phyloP scores from a whole-genome alignment of 176 grass and related monocot species.

The Neostapfia colusana region DNA sequence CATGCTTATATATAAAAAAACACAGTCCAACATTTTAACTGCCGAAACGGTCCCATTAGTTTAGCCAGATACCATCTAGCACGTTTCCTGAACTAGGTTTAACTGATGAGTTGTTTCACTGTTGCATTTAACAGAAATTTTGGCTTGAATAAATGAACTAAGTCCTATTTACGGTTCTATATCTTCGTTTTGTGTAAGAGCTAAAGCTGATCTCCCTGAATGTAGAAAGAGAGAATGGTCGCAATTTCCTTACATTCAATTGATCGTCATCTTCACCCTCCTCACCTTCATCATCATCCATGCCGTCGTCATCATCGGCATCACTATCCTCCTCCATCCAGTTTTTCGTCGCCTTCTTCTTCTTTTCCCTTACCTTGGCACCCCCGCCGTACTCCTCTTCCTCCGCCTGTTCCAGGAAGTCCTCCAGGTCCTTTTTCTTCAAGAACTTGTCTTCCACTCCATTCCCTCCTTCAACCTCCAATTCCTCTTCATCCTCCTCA shows the following conservation, averaged over 20 bases:
- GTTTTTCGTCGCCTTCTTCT: conserved; percentile 28
- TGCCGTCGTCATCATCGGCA: conserved; percentile 36
- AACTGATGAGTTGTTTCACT: background rate
- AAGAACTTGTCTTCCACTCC: conserved; percentile 75
- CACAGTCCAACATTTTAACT: background rate
- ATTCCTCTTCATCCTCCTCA: conserved; percentile 2
- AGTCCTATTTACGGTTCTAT: background rate
- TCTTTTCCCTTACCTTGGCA: conserved; percentile 33
- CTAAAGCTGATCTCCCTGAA: background rate
- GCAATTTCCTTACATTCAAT: conserved; percentile 57
- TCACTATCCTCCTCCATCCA: conserved; percentile 49
- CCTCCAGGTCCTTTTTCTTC: conserved; percentile 65
- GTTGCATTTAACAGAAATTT: background rate
- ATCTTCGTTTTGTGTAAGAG: background rate
- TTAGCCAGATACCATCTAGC: background rate
- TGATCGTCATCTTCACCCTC: conserved; percentile 46
- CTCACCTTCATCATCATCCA: conserved; percentile 47
- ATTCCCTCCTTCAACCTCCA: conserved; percentile 18
- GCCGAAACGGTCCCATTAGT: background rate
- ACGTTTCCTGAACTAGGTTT: background rate
- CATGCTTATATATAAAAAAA: conserved; percentile 8
- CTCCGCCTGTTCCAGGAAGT: conserved; percentile 64
- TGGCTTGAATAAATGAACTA: background rate
- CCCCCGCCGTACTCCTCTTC: conserved; percentile 59
- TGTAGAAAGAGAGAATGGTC: background rate